Evolutionary conservation across 805 yeast genomes (phyloP), one percentile per base, ranked within the genome.

Genomic region (Candida nanaspora): DNA sequence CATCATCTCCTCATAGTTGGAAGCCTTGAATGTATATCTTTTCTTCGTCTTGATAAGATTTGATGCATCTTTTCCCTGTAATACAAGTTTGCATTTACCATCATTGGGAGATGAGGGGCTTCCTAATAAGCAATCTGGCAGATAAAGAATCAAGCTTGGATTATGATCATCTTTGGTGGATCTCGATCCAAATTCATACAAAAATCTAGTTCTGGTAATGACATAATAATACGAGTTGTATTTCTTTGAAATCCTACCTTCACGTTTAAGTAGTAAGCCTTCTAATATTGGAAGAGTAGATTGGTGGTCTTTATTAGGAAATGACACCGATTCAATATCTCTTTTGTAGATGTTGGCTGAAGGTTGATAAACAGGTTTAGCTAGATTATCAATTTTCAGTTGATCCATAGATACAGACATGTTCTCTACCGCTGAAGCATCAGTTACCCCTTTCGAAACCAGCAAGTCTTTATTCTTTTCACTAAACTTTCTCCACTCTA

Each of bases 211-310:
- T 25, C 67, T 69, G 6, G 78, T 66, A 33, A 74, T 56, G 31
- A 69, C 78, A 48, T 65, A 74, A 52, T 66, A 75, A 47, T 63
- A 66, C 9, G 73, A 56, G 39, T 59, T 57, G 53, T 66, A 73
- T 40, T 61, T 55, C 48, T 70, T 69, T 39, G 61, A 52, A 23
- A 75, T 43, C 29, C 58, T 55, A 6, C 75, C 71, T 36, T 68
- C 69, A 52, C 70, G 72, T 40, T 71, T 66, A 47, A 59, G 57
- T 32, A 74, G 52, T 22, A 62, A 45, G 30, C 80, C 80, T 48
- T 71, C 76, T 14, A 74, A 53, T 21, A 72, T 53, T 2, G 80
- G 78, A 26, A 41, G 46, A 6, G 72, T 60, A 3, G 73, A 48
- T 25, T 56, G 57, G 49, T 70, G 72, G 38, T 53, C 52, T 44